Evolutionary conservation across 805 yeast species (phyloP).

Genomic region (Tetrapisispora iriomotensis): DNA sequence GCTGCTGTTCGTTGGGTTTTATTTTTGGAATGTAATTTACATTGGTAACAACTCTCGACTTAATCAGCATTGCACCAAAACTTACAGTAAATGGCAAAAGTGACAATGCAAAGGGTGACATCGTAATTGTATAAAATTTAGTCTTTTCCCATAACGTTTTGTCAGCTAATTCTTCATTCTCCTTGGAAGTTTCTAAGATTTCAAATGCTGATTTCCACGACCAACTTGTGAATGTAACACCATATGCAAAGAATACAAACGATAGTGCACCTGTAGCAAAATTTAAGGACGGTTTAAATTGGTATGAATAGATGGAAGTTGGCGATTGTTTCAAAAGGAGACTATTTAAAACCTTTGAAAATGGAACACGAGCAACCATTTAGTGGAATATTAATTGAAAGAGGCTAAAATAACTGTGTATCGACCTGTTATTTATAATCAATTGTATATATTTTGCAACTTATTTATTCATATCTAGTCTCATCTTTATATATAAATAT

Average conservation of each 20-base stretch:
- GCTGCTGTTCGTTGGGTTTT: conserved; percentile 9
- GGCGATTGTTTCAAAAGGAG: conserved; percentile 16
- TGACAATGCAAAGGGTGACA: conserved; percentile 19
- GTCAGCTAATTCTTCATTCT: conserved; percentile 8
- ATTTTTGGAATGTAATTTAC: conserved; percentile 18
- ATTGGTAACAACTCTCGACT: conserved; percentile 22
- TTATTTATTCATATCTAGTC: too few relatives aligned
- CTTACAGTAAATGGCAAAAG: conserved; percentile 23
- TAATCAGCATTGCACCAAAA: conserved; percentile 13
- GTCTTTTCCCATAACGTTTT: background rate
- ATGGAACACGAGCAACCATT: conserved; percentile 2
- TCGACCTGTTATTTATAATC: too few relatives aligned
- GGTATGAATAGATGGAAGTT: conserved; percentile 14
- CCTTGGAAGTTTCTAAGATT: conserved; percentile 2
- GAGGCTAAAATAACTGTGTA: too few relatives aligned
- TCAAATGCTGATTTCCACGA: conserved; percentile 16
- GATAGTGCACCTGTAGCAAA: conserved; percentile 18
- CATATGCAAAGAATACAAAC: conserved; percentile 20
- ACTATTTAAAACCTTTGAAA: conserved; percentile 13
- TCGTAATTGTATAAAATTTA: conserved; percentile 11
- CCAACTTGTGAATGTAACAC: conserved; percentile 23
- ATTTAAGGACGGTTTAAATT: conserved; percentile 10
- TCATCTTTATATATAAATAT: too few relatives aligned
- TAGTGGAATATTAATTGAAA: too few relatives aligned
- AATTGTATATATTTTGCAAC: too few relatives aligned